Evolutionary conservation across 1,139 yeast species (phyloP).

Genomic region (Casaregolazyma suthepensis): DNA sequence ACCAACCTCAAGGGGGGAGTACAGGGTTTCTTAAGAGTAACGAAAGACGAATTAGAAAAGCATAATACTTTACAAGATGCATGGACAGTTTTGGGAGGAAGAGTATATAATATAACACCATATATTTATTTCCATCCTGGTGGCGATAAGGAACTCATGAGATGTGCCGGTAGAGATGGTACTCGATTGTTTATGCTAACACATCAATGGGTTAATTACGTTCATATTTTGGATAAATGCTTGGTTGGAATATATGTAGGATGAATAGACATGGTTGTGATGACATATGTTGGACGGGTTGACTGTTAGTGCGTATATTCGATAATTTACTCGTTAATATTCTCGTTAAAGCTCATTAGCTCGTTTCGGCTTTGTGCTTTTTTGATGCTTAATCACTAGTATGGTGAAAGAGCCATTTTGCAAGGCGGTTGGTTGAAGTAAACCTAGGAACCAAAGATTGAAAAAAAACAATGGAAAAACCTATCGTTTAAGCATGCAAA

Average conservation of each 20-base stretch:
- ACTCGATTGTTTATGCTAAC: slow-evolving; percentile 72
- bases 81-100: slow-evolving; percentile 80
- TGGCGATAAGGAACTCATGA: slow-evolving; percentile 71
- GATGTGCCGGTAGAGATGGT: slow-evolving; percentile 81
- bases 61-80: slow-evolving; percentile 63
- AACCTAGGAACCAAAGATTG: no score
- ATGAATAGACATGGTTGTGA: neutral
- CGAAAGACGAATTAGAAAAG: slow-evolving; percentile 50
- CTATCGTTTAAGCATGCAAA: no score
- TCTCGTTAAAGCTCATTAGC: neutral
- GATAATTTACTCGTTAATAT: neutral
- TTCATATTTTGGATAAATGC: slow-evolving; percentile 72
- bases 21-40: slow-evolving; percentile 41
- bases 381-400: neutral
- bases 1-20: slow-evolving; percentile 21
- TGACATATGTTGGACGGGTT: no score
- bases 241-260: slow-evolving; percentile 52
- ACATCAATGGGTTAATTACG: slow-evolving; percentile 85
- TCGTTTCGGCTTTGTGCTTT: neutral
- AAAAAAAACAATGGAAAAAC: neutral
- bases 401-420: no score
- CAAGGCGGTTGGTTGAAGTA: no score
- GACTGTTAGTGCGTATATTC: no score
- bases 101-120: slow-evolving; percentile 77
- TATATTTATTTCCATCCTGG: slow-evolving; percentile 91